Percentiles rank a stretch among this genome's conserved stretches.
Evolutionary conservation across 106 monocot species (phyloP).

Genomic region (Allium sativum): DNA sequence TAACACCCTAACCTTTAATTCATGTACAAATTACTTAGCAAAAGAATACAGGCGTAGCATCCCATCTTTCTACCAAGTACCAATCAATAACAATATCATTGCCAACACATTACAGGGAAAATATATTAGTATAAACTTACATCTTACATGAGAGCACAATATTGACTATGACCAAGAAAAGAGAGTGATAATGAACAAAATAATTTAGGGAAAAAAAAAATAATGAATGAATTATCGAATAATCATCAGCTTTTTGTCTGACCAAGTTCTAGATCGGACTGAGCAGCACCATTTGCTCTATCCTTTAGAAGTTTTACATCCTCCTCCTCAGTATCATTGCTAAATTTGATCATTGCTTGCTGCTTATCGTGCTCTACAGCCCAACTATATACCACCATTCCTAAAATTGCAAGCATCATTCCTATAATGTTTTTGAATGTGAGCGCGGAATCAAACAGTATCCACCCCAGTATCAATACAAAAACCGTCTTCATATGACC

Average conservation of each 20-base stretch:
- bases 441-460: conserved; percentile 41
- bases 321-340: conserved; percentile 10
- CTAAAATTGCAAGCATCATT: conserved; percentile 30
- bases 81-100: too few relatives aligned
- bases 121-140: too few relatives aligned
- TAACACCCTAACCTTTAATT: too few relatives aligned
- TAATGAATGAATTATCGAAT: neutral
- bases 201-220: neutral
- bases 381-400: conserved; percentile 58
- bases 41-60: too few relatives aligned
- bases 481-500: conserved; percentile 52
- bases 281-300: conserved; percentile 9
- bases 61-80: too few relatives aligned
- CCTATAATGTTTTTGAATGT: conserved; percentile 41
- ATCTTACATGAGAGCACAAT: conserved; percentile 2
- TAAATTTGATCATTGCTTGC: conserved; percentile 13
- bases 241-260: conserved; percentile 24
- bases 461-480: conserved; percentile 34
- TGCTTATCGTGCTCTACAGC: conserved; percentile 33
- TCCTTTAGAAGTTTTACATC: conserved; percentile 27
- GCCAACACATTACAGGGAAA: too few relatives aligned
- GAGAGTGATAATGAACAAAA: neutral
- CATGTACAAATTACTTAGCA: too few relatives aligned
- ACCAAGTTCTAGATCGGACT: conserved; percentile 26
- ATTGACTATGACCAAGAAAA: neutral